phyloP scores from a whole-genome alignment of 805 yeast species.

The Lipomyces orientalis region DNA sequence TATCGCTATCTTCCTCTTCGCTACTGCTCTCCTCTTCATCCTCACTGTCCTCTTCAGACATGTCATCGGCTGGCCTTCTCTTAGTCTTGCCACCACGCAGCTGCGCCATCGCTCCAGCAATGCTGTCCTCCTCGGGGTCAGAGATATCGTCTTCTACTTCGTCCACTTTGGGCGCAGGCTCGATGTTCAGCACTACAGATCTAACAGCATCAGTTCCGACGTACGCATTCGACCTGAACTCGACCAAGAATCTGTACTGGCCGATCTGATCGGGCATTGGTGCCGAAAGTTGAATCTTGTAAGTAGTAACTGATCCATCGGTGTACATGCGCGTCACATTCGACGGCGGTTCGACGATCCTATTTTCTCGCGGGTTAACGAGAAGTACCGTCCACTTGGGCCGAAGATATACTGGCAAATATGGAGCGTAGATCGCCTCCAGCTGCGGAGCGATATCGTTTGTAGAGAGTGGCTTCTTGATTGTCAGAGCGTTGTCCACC shows the following conservation, averaged over 20 bases:
- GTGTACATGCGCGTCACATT: slow-evolving; percentile 60
- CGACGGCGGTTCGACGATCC: slow-evolving; percentile 72
- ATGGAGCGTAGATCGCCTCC: slow-evolving; percentile 73
- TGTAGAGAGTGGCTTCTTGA: slow-evolving; percentile 72
- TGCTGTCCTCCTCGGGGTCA: slow-evolving; percentile 74
- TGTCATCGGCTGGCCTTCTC: slow-evolving; percentile 39
- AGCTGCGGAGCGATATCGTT: slow-evolving; percentile 72
- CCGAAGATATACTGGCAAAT: slow-evolving; percentile 64
- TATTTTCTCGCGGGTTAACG: slow-evolving; percentile 75
- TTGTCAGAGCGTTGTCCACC: slow-evolving; percentile 64
- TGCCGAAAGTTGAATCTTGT: slow-evolving; percentile 71
- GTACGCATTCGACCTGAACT: slow-evolving; percentile 74
- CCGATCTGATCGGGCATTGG: slow-evolving; percentile 82
- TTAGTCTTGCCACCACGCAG: slow-evolving; percentile 66
- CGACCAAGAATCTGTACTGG: slow-evolving; percentile 67
- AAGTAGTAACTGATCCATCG: slow-evolving; percentile 69
- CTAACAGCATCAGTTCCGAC: slow-evolving; percentile 82
- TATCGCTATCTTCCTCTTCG: slow-evolving; percentile 37
- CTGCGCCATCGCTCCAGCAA: slow-evolving; percentile 77
- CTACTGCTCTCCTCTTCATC: slow-evolving; percentile 45
- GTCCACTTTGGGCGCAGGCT: slow-evolving; percentile 53
- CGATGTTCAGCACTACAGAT: slow-evolving; percentile 73
- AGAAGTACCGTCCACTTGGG: slow-evolving; percentile 72
- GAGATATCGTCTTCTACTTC: slow-evolving; percentile 37
- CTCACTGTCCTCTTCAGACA: slow-evolving; percentile 69